Base-by-base conservation (phyloP, 148 eudicot species). In the Persicaria tinctoria region DNA sequence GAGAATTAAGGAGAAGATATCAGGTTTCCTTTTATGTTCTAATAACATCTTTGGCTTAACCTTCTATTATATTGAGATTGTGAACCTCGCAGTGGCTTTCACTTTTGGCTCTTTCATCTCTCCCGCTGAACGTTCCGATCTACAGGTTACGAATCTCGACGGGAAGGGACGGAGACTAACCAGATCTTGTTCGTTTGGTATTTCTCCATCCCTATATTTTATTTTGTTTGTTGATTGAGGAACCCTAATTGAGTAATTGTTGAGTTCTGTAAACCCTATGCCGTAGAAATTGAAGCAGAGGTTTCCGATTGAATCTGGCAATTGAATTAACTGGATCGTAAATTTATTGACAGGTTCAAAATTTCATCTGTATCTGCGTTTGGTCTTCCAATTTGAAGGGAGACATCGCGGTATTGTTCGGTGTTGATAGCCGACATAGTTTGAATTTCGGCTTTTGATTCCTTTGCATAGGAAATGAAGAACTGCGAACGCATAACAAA, bases 401-500 rank as follows among this genome's bases (percentile, higher is more conserved):
- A 16, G 77, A 12, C 6, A 50, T 73, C 57, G 41, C 49, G 27
- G 49, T 70, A 32, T 32, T 32, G 41, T 45, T 23, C 47, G 14
- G 73, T 20, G 55, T 70, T 44, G 51, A 16, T 48, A 18, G 23
- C 4, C 51, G 23, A 46, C 23, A 16, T 51, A 16, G 41, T 32
- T 32, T 32, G 16, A 3, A 23, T n/a, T 54, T 27, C 14, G 73
- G 53, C 12, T 50, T 8, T 50, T 50, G 53, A 50, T 5, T 50
- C 11, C 0, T 12, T 54, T 54, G 68, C 44, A 12, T 60, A 7
- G 72, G 57, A 73, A 32, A 94, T 94, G 98, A 94, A 83, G 97
- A 94, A 84, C 59, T 45, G 69, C 53, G 97, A 94, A 77, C 91
- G 89, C 48, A 75, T 84, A 57, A 96, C 91, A 5, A 94, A 86